Evolutionary conservation across 257 asterid species (phyloP), one percentile per base, ranked within the genome.

Genomic region (Solanum dulcamara): DNA sequence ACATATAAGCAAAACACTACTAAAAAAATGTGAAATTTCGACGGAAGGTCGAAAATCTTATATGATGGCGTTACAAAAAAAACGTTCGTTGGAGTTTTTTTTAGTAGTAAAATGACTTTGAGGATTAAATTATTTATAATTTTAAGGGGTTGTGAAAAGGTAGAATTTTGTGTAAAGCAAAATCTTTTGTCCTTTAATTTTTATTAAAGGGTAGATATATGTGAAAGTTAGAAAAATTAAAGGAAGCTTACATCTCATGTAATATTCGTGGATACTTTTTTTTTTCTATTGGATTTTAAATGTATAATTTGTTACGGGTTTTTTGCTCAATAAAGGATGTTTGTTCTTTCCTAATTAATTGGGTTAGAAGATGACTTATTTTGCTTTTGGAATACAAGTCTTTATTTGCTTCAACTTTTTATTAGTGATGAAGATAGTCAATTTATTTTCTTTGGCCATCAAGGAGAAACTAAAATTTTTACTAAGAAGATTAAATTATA

Each of bases 311-410:
- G 42, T 46, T 32, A 46, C 10, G 26, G 46, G 42, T 15, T 26
- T 77, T 0, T 44, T 33, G 0, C 10, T 26, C 2, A 75, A 75
- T 75, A 75, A 26, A 74, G 46, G 82, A 75, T 44, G 14, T 46
- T 77, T 77, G 26, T 77, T 77, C 82, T 0, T 75, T 15, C 17
- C 62, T 51, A 51, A 51, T 77, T 51, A 51, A 51, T 77, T 77
- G 62, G 17, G 42, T 46, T 77, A 4, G 0, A 26, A 10, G 26
- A 77, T 77, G 37, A 2, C 4, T 17, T 46, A 77, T 28, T 5
- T 46, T 46, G 7, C 28, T 28, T 44, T 48, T 46, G 64, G 28
- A 4, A 37, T 37, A 46, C 24, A 18, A 77, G 2, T 77, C 42
- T 9, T 9, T 46, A 74, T 15, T 10, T 77, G 64, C 17, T 46